Conservation (phyloP, 345 rosid species). For the Abelmoschus esculentus region DNA sequence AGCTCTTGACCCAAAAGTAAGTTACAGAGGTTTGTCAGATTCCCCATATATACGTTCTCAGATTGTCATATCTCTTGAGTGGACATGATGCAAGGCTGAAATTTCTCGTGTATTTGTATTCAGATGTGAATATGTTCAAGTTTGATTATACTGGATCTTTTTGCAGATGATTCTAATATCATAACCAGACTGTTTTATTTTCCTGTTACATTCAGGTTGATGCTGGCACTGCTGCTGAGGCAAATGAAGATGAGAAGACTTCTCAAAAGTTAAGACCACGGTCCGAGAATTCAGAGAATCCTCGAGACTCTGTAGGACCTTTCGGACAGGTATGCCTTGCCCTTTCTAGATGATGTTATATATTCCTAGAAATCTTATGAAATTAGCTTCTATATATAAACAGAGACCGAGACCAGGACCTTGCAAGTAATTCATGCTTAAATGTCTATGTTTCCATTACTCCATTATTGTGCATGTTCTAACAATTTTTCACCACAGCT, state of each 20-base stretch:
- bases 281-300: constrained; percentile 19
- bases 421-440: not conserved
- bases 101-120: not conserved
- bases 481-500: not conserved
- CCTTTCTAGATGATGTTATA: not conserved
- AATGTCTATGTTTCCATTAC: not conserved
- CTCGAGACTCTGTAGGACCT: constrained; percentile 22
- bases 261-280: constrained; percentile 7
- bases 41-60: not conserved
- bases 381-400: too few relatives aligned
- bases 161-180: not conserved
- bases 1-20: too few relatives aligned
- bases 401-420: not conserved
- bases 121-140: not conserved
- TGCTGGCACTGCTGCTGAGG: not conserved
- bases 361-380: not conserved
- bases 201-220: constrained; percentile 15
- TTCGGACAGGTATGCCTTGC: constrained; percentile 27
- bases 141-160: not conserved
- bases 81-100: not conserved
- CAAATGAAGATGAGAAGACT: constrained; percentile 13
- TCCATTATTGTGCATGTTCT: not conserved
- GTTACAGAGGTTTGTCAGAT: too few relatives aligned
- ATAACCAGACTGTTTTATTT: not conserved
- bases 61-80: not conserved